A percentile compares a stretch with the other conserved stretches of the same genome.
Conservation (phyloP, 1,139 yeast genomes). For the Sugiyamaella neomexicana region DNA sequence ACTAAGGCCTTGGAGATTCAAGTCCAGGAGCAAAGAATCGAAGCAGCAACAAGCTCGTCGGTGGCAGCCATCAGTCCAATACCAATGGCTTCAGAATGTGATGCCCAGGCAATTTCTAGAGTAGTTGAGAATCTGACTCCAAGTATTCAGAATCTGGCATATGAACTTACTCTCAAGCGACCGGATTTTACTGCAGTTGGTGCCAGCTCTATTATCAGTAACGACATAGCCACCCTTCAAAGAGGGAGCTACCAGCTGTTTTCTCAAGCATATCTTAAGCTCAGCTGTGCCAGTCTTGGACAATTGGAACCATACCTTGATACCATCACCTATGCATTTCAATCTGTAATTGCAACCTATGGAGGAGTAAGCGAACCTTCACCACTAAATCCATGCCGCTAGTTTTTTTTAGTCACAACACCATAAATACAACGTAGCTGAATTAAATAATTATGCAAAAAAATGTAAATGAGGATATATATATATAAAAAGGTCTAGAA, state of each 20-base stretch:
- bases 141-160: background rate
- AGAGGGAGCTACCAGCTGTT: background rate
- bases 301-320: background rate
- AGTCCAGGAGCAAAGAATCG: conserved; percentile 3
- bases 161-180: conserved; percentile 9
- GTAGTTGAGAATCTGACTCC: conserved; percentile 5
- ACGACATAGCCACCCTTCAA: conserved; percentile 6
- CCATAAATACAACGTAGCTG: background rate
- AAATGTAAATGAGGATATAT: background rate
- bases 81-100: conserved; percentile 4
- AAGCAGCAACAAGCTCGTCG: conserved; percentile 4
- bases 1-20: conserved; percentile 14
- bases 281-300: background rate
- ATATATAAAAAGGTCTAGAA: background rate
- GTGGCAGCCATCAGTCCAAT: background rate
- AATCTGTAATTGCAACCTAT: background rate
- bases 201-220: background rate
- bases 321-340: background rate
- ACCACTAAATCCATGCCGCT: conserved; percentile 3
- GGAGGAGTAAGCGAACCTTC: conserved; percentile 10
- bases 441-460: background rate
- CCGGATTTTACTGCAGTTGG: conserved; percentile 13
- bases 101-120: conserved; percentile 10
- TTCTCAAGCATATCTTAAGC: background rate
- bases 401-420: background rate